Evolutionary conservation across 1,284 basidiomycete genomes (phyloP), one percentile per base, ranked within the genome.

Genomic region (Ustilago cynodontis): DNA sequence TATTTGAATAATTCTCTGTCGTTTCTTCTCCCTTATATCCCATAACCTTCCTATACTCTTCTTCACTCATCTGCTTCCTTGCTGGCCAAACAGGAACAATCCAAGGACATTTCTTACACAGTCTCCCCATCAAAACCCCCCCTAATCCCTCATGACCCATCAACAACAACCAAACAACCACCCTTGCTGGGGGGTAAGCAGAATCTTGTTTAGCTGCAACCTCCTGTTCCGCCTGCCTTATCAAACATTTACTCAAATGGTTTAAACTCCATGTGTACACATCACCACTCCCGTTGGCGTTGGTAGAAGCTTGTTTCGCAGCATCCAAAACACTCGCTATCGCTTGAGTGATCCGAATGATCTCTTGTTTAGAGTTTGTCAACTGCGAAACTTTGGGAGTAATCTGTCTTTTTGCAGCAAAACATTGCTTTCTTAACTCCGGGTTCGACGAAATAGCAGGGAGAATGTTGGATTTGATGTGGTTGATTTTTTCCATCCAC

Each of bases 211-310:
- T 93, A 2, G 94, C 94, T 1, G 93, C 91, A 7, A 98, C 94
- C 86, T 99, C 96, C 0, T 92, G 93, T 87, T 98, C 95, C 8
- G 95, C 95, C 88, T 98, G 97, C 37, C 93, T 89, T 50, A 98
- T 90, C 65, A 99, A 91, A 39, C 91, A 89, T 85, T 98, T 99
- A 59, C 93, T 88, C 24, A 97, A 89, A 22, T 95, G 93, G 26
- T 93, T 95, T 26, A 96, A 89, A 18, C 93, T 89, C 77, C 94
- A 93, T 54, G 89, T 87, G 86, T 95, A 96, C 13, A 87, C 83
- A 24, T 78, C 74, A 16, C 69, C 59, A 20, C 41, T 57, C 13
- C 56, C 74, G 84, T 72, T 79, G 87, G 87, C 78, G 84, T 72
- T 79, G 87, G 87, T 78, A 47, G 86, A 83, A 29, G 85, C 81